A percentile compares a stretch with the other conserved stretches of the same genome.
Evolutionary conservation across 129 eudicot genomes (phyloP).

Genomic region (Dittrichia graveolens): DNA sequence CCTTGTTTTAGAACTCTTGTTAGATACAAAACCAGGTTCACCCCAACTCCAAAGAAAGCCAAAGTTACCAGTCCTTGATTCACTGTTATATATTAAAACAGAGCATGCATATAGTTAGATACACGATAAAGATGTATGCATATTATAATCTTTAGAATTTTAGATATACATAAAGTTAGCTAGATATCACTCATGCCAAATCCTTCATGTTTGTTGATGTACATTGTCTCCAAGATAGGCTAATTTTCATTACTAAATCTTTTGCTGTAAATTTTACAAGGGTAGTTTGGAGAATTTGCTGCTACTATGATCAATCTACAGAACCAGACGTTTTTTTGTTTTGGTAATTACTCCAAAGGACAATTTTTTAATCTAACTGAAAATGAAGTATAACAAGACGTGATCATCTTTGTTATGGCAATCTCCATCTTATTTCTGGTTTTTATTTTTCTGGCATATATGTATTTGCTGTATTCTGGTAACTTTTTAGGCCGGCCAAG

Average conservation of each 20-base stretch:
- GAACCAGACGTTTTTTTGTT: not conserved
- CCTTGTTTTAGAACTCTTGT: constrained; percentile 84
- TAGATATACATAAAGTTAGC: not conserved
- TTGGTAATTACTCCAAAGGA: constrained; percentile 16
- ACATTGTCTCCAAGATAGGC: too few relatives aligned
- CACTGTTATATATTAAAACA: constrained; percentile 48
- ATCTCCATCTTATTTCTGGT: constrained; percentile 6
- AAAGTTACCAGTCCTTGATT: constrained; percentile 94
- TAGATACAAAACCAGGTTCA: constrained; percentile 84
- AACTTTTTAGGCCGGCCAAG: constrained; percentile 1
- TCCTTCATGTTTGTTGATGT: too few relatives aligned
- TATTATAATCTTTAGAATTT: not conserved
- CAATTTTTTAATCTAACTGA: not conserved
- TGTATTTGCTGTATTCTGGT: constrained; percentile 6
- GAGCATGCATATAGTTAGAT: constrained; percentile 23
- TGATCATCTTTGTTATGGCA: constrained; percentile 27
- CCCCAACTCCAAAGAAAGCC: constrained; percentile 97
- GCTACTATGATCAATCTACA: not conserved
- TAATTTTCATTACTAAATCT: too few relatives aligned
- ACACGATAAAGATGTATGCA: too few relatives aligned
- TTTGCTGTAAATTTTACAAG: not conserved
- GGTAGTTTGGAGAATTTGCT: constrained; percentile 20
- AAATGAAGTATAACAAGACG: constrained; percentile 22
- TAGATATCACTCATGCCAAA: too few relatives aligned
- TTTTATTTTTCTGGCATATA: constrained; percentile 12